A percentile compares a stretch with the other conserved stretches of the same genome.
phyloP scores from a whole-genome alignment of 2,329 filamentous ascomycete species.

The Aureobasidium mangrovei region DNA sequence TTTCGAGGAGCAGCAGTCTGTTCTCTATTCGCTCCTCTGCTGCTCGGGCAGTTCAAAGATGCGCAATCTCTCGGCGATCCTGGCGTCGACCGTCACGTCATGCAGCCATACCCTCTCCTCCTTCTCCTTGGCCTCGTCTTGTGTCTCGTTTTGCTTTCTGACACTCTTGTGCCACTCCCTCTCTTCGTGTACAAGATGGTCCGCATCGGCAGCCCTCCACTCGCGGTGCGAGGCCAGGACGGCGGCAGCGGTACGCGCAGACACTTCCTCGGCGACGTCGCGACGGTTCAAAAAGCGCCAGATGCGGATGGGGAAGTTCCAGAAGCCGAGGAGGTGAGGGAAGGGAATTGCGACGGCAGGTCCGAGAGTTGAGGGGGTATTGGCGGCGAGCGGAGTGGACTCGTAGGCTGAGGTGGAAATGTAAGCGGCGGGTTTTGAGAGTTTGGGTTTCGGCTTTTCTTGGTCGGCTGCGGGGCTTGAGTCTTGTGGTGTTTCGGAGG shows the following conservation, averaged over 20 bases:
- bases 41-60: conserved; percentile 56
- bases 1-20: too few relatives aligned
- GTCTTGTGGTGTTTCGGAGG: conserved; percentile 17
- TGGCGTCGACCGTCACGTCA: conserved; percentile 63
- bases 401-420: conserved; percentile 66
- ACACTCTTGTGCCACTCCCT: conserved; percentile 76
- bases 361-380: conserved; percentile 61
- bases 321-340: conserved; percentile 86
- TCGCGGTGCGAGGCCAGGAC: conserved; percentile 54
- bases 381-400: conserved; percentile 52
- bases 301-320: conserved; percentile 78
- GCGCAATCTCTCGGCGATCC: conserved; percentile 72
- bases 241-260: conserved; percentile 75
- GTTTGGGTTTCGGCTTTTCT: conserved; percentile 41
- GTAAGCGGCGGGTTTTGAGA: conserved; percentile 60
- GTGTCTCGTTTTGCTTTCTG: conserved; percentile 44
- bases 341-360: conserved; percentile 66
- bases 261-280: conserved; percentile 75
- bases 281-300: conserved; percentile 83
- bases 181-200: conserved; percentile 62
- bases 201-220: conserved; percentile 55
- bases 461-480: conserved; percentile 15
- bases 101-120: conserved; percentile 55
- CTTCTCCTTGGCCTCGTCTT: conserved; percentile 30
- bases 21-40: conserved; percentile 30